Conservation (phyloP, 2,329 filamentous ascomycete genomes). For the Neocatenulostroma microsporum region DNA sequence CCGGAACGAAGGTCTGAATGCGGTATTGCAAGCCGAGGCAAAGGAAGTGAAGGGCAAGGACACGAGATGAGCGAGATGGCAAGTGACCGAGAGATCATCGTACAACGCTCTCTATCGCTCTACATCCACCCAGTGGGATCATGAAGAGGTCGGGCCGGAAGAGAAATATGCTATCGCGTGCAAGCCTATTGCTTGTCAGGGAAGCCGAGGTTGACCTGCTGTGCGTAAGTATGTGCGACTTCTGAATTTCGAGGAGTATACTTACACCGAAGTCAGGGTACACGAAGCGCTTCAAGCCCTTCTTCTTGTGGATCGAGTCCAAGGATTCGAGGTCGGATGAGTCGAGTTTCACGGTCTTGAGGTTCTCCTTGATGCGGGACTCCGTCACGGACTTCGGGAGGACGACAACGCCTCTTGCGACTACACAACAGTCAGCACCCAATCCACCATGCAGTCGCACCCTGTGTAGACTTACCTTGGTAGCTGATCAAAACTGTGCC, state of each 20-base stretch:
- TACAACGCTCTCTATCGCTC: too few species aligned
- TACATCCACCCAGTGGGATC: too few species aligned
- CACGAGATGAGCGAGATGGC: constrained; percentile 9
- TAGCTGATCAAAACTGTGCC: constrained; percentile 62
- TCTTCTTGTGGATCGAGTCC: constrained; percentile 39
- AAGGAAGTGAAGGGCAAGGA: constrained; percentile 38
- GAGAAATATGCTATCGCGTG: too few species aligned
- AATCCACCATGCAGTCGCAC: too few species aligned
- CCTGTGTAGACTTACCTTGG: constrained; percentile 57
- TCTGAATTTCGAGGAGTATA: background rate
- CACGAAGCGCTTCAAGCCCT: constrained; percentile 41
- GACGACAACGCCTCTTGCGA: constrained; percentile 38
- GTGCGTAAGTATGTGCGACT: constrained; percentile 6
- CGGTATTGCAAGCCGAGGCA: constrained; percentile 62
- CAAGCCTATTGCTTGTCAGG: constrained; percentile 42
- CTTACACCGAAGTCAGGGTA: constrained; percentile 42
- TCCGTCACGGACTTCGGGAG: constrained; percentile 25
- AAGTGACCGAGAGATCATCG: constrained; percentile 4
- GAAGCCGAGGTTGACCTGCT: constrained; percentile 39
- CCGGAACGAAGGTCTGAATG: constrained; percentile 76
- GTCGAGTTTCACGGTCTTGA: constrained; percentile 53
- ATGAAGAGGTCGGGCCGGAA: too few species aligned
- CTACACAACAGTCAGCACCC: constrained; percentile 28
- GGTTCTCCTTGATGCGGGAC: constrained; percentile 17
- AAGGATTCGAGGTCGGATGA: constrained; percentile 52